phyloP scores from a whole-genome alignment of 345 rosid species.

The Gossypium stocksii region DNA sequence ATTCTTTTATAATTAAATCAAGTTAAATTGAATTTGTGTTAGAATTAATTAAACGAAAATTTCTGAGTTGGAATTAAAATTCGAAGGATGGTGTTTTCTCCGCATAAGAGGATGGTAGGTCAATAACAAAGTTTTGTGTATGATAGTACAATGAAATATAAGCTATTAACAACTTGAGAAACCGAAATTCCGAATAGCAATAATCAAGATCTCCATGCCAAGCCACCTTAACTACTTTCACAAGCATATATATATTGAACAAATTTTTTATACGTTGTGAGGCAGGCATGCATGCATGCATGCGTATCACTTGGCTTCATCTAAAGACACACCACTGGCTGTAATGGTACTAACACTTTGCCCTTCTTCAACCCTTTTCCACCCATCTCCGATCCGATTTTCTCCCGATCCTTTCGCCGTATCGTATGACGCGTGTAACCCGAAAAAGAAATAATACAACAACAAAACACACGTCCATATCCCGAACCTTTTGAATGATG shows the following conservation, averaged over 20 bases:
- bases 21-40: too few relatives aligned
- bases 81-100: too few relatives aligned
- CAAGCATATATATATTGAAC: background rate
- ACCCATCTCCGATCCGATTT: constrained; percentile 7
- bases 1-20: too few relatives aligned
- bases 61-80: too few relatives aligned
- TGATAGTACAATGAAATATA: too few relatives aligned
- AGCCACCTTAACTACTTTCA: too few relatives aligned
- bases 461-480: constrained; percentile 54
- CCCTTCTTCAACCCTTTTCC: constrained; percentile 12
- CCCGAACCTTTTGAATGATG: constrained; percentile 60
- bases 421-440: constrained; percentile 70
- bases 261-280: background rate
- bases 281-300: background rate
- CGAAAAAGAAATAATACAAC: constrained; percentile 61
- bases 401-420: constrained; percentile 36
- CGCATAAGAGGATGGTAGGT: too few relatives aligned
- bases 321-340: background rate
- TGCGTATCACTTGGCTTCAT: background rate
- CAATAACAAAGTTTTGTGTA: too few relatives aligned
- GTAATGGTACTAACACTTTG: background rate
- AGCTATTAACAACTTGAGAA: too few relatives aligned
- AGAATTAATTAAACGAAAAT: too few relatives aligned
- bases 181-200: too few relatives aligned
- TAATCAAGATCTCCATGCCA: too few relatives aligned